Evolutionary conservation across 371 early-diverging fungal species (phyloP), one percentile per base, ranked within the genome.

Genomic region (Mucor saturninus): DNA sequence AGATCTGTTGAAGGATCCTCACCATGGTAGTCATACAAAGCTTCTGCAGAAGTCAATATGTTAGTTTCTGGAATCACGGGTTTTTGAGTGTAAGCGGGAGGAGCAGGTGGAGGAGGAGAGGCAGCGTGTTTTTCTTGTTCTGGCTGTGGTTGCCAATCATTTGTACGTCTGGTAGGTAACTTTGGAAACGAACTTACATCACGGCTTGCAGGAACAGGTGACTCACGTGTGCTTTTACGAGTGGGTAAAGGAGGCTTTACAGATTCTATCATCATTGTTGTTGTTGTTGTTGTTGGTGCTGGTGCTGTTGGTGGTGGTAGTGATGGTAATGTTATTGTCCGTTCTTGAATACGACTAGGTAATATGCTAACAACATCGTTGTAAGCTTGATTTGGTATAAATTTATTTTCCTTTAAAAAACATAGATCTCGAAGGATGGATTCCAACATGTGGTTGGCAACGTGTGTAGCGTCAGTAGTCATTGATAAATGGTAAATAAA

Each of bases 1-100:
- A 83, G 69, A 56, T 83, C 83, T 14, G 78, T 78, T 9, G 51
- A 46, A 43, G 80, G 78, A 58, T 83, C 83, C 32, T 82, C 79
- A 4, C 83, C 80, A 8, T 67, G 28, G 43, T 79, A 83, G 39
- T 80, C 80, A 62, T 80, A 83, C 10, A 80, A 40, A 5, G 83
- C 83, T 57, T 81, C 82, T n/a, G 63, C 76, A 0, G 73, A 65
- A n/a, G 67, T 64, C 32, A 68, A 49, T 14, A 61, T 49, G 15
- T 39, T 30, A 9, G 39, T 30, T 15, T 50, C 40, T 11, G 26
- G 14, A 56, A 28, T 55, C 29, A 21, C 21, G 21, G 65, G 52
- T 28, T 62, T 49, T 52, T 66, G 67, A 43, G 64, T 46, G 59
- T 71, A 73, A n/a, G 73, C 74, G 35, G 75, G 71, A 37, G 74